Evolutionary conservation across 352 stramenopile species (phyloP), one percentile per base, ranked within the genome.

Genomic region (Pythium vanterpoolii): DNA sequence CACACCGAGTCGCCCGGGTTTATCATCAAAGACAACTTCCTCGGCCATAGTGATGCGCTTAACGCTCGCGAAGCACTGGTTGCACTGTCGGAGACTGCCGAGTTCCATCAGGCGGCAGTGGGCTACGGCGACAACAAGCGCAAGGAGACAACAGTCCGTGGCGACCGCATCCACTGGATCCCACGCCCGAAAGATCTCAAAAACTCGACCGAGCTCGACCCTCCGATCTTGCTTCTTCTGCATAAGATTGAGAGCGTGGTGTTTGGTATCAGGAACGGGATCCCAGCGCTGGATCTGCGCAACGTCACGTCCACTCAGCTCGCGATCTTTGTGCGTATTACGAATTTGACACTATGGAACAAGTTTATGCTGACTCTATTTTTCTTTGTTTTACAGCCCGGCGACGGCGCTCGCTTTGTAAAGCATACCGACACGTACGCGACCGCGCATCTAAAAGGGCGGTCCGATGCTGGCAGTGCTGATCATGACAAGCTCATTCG

Each of bases 261-360:
- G 39, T 79, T 79, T 50, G 73, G 70, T 23, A 59, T 86, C 23
- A 86, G 83, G 47, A 79, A 77, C 10, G 69, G 71, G 0, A 70
- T 74, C 4, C 74, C 74, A 2, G 60, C 79, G 39, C 30, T 90
- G n/a, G 66, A 82, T 51, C 24, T 89, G 43, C 77, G 78, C 33
- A 89, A 90, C 56, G 48, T 87, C 30, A 84, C 80, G 42, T 92
- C 83, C 14, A 89, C 74, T 9, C 83, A 92, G 50, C 76, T 92
- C 28, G 79, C 83, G 16, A 72, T 92, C 30, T 91, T 91, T 71
- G 82, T 89, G 77, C 34, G 55, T 62, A 28, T 30, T 18, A 11
- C 9, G 9, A 4, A 39, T 13, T 16, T 16, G 26, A n/a, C 34
- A 34, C 8, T 4, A 7, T 46, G 21, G 1, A 11, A 28, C n/a